Conservation (phyloP, 768 basidiomycete genomes). For the Podaxis mareebaensis region DNA sequence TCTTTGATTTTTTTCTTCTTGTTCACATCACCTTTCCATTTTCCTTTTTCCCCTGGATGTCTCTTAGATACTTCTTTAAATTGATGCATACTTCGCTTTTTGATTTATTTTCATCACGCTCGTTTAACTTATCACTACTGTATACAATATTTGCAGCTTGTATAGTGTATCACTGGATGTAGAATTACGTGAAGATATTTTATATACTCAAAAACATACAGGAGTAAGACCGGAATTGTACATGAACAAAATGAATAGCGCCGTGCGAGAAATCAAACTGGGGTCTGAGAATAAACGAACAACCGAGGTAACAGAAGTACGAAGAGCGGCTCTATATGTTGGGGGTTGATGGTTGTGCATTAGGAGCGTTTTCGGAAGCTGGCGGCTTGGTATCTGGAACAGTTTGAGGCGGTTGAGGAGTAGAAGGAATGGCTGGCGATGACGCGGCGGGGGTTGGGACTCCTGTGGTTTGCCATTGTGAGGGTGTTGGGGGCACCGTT, state of each 20-base stretch:
- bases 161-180: constrained; percentile 4
- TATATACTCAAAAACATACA: not conserved
- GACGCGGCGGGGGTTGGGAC: not conserved
- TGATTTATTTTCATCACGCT: not conserved
- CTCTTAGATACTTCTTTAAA: no score
- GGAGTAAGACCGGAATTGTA: not conserved
- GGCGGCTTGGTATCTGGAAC: not conserved
- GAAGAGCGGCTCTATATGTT: not conserved
- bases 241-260: not conserved
- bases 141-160: constrained; percentile 13
- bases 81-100: not conserved
- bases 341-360: not conserved
- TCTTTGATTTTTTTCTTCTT: not conserved
- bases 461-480: not conserved
- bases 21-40: not conserved
- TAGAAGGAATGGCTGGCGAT: not conserved
- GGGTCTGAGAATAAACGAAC: not conserved
- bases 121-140: constrained; percentile 6
- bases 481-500: not conserved
- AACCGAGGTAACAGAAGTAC: not conserved
- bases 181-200: constrained; percentile 11
- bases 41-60: no score
- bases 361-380: not conserved
- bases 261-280: not conserved
- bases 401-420: not conserved